Conservation (phyloP, 2,329 filamentous ascomycete genomes). For the Lachnellula occidentalis region DNA sequence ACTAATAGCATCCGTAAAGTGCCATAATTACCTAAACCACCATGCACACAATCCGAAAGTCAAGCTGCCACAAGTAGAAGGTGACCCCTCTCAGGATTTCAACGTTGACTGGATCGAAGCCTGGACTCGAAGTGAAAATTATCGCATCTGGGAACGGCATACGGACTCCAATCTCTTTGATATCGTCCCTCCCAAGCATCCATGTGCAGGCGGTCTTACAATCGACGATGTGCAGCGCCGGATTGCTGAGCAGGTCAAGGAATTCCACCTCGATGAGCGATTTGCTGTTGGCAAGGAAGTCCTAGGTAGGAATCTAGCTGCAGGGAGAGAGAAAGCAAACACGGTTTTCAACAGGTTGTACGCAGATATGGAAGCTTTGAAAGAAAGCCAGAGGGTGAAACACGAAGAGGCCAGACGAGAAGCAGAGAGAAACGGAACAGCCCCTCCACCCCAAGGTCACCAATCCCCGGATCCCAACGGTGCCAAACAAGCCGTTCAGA, state of each 20-base stretch:
- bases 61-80: conserved; percentile 63
- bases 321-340: conserved; percentile 81
- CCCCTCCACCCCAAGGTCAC: conserved; percentile 15
- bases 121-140: conserved; percentile 87
- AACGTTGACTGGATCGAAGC: conserved; percentile 77
- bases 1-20: conserved; percentile 83
- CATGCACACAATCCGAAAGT: conserved; percentile 53
- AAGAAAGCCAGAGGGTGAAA: conserved; percentile 64
- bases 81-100: conserved; percentile 82
- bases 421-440: conserved; percentile 20
- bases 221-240: conserved; percentile 93
- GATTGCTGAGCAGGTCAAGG: conserved; percentile 85
- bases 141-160: conserved; percentile 75
- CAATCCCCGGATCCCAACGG: conserved; percentile 35
- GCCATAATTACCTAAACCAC: conserved; percentile 62
- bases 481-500: conserved; percentile 41
- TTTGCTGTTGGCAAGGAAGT: conserved; percentile 79
- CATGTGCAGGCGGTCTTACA: conserved; percentile 84
- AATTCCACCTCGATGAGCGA: conserved; percentile 87
- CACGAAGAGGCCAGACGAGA: conserved; percentile 48
- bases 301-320: conserved; percentile 82
- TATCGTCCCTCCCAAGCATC: conserved; percentile 87
- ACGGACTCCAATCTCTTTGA: conserved; percentile 89
- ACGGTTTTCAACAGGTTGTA: conserved; percentile 84
- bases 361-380: conserved; percentile 78